Percentiles rank a stretch among this genome's conserved stretches.
phyloP scores from a whole-genome alignment of 768 basidiomycete genomes.

The Naganishia antarctica region DNA sequence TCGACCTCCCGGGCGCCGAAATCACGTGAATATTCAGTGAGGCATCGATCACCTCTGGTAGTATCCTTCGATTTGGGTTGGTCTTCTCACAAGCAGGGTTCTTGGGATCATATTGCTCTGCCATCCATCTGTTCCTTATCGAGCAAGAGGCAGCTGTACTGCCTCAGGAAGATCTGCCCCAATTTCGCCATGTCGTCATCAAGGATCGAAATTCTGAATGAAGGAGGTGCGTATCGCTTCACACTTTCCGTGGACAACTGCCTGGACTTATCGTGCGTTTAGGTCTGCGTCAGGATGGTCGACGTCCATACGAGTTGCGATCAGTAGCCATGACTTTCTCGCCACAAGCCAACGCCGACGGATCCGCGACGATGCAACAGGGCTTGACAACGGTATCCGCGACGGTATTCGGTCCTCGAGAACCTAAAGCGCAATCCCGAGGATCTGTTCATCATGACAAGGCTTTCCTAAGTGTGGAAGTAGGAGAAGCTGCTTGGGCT shows the following conservation, averaged over 20 bases:
- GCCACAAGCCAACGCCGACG: constrained; percentile 68
- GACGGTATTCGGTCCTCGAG: constrained; percentile 86
- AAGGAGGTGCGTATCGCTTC: constrained; percentile 36
- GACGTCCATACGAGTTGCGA: constrained; percentile 86
- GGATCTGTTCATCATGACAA: constrained; percentile 61
- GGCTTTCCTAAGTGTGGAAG: constrained; percentile 82
- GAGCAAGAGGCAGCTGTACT: too few relatives aligned
- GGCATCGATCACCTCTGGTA: too few relatives aligned
- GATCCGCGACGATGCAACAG: constrained; percentile 74
- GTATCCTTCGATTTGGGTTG: too few relatives aligned
- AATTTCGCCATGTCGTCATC: constrained; percentile 41
- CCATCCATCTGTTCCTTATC: too few relatives aligned
- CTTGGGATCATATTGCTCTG: too few relatives aligned
- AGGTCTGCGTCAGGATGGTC: constrained; percentile 79
- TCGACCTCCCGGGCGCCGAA: background rate
- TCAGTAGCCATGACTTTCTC: constrained; percentile 72
- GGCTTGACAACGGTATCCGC: constrained; percentile 85
- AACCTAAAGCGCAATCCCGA: constrained; percentile 65
- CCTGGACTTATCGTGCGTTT: background rate
- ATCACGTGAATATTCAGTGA: background rate
- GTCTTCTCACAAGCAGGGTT: too few relatives aligned
- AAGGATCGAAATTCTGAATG: constrained; percentile 44
- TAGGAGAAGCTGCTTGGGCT: constrained; percentile 80
- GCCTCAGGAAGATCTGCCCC: too few relatives aligned
- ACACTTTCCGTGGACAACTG: background rate